Base-by-base conservation (phyloP, 495 filamentous ascomycete genomes). In the Zalerion maritima region DNA sequence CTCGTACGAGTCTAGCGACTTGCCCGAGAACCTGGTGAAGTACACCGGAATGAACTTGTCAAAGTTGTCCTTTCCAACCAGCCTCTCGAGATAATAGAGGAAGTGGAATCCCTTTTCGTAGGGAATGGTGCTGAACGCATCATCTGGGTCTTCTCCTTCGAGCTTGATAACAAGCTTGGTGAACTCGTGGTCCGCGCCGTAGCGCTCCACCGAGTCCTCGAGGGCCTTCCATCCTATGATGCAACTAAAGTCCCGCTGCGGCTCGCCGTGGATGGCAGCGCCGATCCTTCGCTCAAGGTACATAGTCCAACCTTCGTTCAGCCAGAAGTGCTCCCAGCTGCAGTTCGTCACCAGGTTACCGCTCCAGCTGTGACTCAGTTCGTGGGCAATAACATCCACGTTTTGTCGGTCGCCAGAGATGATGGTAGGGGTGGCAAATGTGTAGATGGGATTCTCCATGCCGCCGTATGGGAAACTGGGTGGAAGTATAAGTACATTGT, bases 271-370 rank as follows among this genome's bases (percentile, higher is more conserved):
- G 19, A 81, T 46, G 9, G 56, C 55, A 2, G 69, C 71, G 31
- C 64, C 53, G 33, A 83, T 75, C 24, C 87, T 67, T 27, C 87
- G 70, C 53, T 97, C 89, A 5, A 94, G 70, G 47, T 96, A 94
- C 5, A 75, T 79, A 2, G 86, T 94, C 87, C 87, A 96, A 18
- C 85, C 85, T 49, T 94, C 86, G 40, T 94, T 94, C 31, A 96
- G 52, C 86, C 86, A 96, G 48, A 93, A 94, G 43, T 97, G 86
- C 51, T 94, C 84, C 89, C 89, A 97, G 18, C 74, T 84, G 31
- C 76, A 74, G 46, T 79, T 87, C 5, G 76, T 83, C 6, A 94
- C 89, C 3, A 94, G 56, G 43, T 97, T 97, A 9, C 87, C 89
- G 40, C 78, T 86, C 84, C 86, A 94, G 43, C 71, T 79, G 52